Conservation (phyloP, 2,329 filamentous ascomycete species). For the Davidsoniella eucalypti region DNA sequence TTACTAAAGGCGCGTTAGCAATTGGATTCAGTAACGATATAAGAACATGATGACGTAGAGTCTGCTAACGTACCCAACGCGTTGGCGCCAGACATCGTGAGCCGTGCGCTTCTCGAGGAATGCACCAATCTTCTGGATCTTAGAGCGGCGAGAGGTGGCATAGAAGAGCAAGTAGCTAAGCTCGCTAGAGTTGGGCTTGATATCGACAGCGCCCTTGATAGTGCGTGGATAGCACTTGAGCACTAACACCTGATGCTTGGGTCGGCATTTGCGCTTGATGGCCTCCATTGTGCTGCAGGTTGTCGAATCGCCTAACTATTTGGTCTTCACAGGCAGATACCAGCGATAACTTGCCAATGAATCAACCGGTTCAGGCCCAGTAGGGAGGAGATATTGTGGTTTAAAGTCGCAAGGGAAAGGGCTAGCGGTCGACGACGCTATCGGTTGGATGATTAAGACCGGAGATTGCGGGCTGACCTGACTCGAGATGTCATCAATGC, state of each 20-base stretch:
- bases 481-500: too few species aligned
- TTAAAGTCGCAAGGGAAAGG: too few species aligned
- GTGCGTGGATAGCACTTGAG: conserved; percentile 93
- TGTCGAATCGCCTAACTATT: too few species aligned
- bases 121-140: conserved; percentile 87
- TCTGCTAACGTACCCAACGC: conserved; percentile 51
- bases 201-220: conserved; percentile 78
- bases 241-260: conserved; percentile 92
- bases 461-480: too few species aligned
- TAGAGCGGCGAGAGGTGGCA: conserved; percentile 81
- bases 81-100: conserved; percentile 74
- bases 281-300: conserved; percentile 36
- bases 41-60: neutral
- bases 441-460: neutral
- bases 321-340: too few species aligned
- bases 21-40: neutral
- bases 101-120: conserved; percentile 92
- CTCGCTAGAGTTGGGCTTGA: conserved; percentile 92
- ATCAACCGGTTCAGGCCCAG: too few species aligned
- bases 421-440: neutral
- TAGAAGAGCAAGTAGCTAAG: conserved; percentile 96
- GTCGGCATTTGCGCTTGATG: conserved; percentile 54
- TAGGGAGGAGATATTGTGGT: too few species aligned
- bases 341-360: too few species aligned
- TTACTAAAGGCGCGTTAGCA: conserved; percentile 38